Evolutionary conservation across 2,329 filamentous ascomycete species (phyloP), one percentile per base, ranked within the genome.

Genomic region (Diaporthe batatas): DNA sequence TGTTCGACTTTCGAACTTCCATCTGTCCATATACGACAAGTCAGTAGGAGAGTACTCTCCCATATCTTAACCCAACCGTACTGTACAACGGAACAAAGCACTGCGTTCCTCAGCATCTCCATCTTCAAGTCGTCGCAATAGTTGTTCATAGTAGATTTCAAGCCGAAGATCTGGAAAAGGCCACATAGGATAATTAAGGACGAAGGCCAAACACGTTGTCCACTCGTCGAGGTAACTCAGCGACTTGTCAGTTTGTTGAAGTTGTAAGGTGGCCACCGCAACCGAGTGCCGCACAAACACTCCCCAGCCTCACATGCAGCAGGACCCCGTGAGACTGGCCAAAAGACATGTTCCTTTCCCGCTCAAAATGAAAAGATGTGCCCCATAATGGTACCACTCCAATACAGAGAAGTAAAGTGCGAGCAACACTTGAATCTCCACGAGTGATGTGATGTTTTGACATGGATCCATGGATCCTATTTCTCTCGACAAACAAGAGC

Each of bases 401-500:
- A 34, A 14, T 53, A 14, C 23, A 10, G 32, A 44, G 47, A 6
- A 25, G 39, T 8, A 34, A 53, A 18, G 21, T 39, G 47, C 21
- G 47, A 32, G 21, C 47, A 53, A 3, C 11, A 49, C n/a, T 10
- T n/a, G 21, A 39, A 39, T 53, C 53, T 67, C 14, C n/a, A 39
- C 6, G 32, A 67, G 62, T 67, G 62, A 67, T 34, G 32, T 39
- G 62, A 12, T 36, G 14, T 51, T n/a, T 65, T 16, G 7, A 11
- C n/a, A 11, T 8, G 47, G 11, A 23, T 10, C 32, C n/a, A 11
- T 8, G 47, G 11, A 23, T 10, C 32, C 34, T n/a, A 12, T n/a
- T 12, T 6, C 44, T n/a, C 8, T 51, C n/a, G 25, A 29, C 39
- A 67, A 47, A 51, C 21, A 25, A n/a, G 5, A 36, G 32, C 44